Percentiles rank a stretch among this genome's conserved stretches.
Conservation (phyloP, 2,329 filamentous ascomycete species). For the Fusarium humuli region DNA sequence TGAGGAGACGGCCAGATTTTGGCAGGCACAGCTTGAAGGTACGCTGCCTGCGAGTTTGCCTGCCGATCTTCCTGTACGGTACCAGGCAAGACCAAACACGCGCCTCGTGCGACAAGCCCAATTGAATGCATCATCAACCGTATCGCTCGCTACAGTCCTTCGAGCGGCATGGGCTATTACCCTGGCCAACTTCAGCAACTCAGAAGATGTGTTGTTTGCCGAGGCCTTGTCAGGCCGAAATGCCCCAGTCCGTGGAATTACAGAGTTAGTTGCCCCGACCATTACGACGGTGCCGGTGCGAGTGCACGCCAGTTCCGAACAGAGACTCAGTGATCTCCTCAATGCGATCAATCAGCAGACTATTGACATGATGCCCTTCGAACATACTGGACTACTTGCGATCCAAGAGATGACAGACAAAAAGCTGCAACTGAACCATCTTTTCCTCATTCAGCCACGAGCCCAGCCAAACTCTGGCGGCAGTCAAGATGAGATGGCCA, state of each 20-base stretch:
- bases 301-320: slow-evolving; percentile 10
- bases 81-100: slow-evolving; percentile 12
- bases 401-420: slow-evolving; percentile 14
- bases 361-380: slow-evolving; percentile 15
- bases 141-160: slow-evolving; percentile 14
- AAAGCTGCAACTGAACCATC: slow-evolving; percentile 14
- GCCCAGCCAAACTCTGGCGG: slow-evolving; percentile 9
- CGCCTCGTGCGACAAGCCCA: slow-evolving; percentile 10
- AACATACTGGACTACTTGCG: slow-evolving; percentile 15
- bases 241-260: slow-evolving; percentile 12
- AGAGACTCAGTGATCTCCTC: slow-evolving; percentile 4
- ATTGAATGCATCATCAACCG: slow-evolving; percentile 7
- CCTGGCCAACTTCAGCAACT: slow-evolving; percentile 12
- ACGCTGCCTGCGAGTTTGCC: slow-evolving; percentile 11
- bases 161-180: slow-evolving; percentile 14
- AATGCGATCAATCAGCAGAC: slow-evolving; percentile 11
- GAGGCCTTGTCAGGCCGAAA: slow-evolving; percentile 14
- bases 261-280: slow-evolving; percentile 12
- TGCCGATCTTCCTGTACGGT: slow-evolving; percentile 11
- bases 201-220: slow-evolving; percentile 11
- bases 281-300: slow-evolving; percentile 12
- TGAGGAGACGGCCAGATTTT: slow-evolving; percentile 12
- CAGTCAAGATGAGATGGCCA: slow-evolving; percentile 12
- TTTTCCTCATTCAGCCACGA: slow-evolving; percentile 11
- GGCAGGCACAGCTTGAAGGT: slow-evolving; percentile 10